Base-by-base conservation (phyloP, 768 basidiomycete species). In the Favolaschia claudopus region DNA sequence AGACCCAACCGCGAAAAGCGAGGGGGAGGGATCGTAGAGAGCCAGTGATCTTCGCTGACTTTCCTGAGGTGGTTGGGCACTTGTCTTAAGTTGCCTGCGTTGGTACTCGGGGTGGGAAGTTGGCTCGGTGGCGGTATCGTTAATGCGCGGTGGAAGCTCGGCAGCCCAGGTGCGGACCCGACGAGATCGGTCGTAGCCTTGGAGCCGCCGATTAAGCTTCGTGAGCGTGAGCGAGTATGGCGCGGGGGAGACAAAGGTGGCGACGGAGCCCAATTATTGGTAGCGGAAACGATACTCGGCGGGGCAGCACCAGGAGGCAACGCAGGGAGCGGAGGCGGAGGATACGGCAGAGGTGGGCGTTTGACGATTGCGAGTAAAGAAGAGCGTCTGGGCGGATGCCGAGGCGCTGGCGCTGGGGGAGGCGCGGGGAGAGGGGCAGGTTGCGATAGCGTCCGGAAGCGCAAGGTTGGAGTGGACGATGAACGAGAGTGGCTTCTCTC, bases 1-100 rank as follows among this genome's bases (percentile, higher is more conserved):
- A 82, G 65, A 14, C 76, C 70, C 31, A 79, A 69, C 5, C 80
- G 72, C 29, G 74, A 71, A 64, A 83, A 83, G 24, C 71, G 72
- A 5, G 82, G 82, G 2, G 73, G 79, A 1, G 75, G 57, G 39
- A 70, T 73, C 28, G 70, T 31, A n/a, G 76, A 66, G 49, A 79
- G 69, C 79, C 79, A 81, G 50, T 74, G 70, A 19, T 75, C 59
- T 6, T 32, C 49, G 37, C 42, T 60, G 45, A 54, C 54, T 8
- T 27, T 46, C 14, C 38, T 28, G 24, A 33, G 27, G n/a, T 29
- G 27, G 51, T 24, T 8, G 27, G 5, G 20, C 5, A 20, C 13
- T 34, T 47, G 44, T 31, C 24, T 19, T 42, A 27, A 19, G 19
- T 14, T n/a, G 19, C 27, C n/a, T 7, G 37, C 22, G 19, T n/a